Percentiles rank a stretch among this genome's conserved stretches.
Evolutionary conservation across 2,329 filamentous ascomycete species (phyloP).

Genomic region (Pezicula radicicola): DNA sequence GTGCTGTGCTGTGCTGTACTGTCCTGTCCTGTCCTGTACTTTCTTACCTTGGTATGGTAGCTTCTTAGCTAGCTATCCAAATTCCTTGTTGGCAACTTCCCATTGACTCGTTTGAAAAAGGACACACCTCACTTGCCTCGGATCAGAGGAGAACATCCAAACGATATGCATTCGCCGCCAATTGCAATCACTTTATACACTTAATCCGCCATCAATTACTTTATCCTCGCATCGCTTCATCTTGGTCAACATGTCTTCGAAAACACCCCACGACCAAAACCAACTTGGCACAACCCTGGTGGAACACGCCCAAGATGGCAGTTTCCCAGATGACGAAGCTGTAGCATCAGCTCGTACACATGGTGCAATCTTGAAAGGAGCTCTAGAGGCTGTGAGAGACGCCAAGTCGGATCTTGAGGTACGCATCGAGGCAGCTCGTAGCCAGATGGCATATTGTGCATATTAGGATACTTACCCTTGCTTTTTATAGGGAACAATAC

Average conservation of each 20-base stretch:
- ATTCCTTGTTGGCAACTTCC: too few relatives aligned
- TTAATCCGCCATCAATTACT: too few relatives aligned
- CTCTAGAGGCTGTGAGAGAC: conserved; percentile 37
- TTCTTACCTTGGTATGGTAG: too few relatives aligned
- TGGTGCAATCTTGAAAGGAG: conserved; percentile 33
- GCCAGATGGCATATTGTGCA: conserved; percentile 3
- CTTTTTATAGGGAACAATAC: conserved; percentile 53
- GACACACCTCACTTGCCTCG: too few relatives aligned
- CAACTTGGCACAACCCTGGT: conserved; percentile 58
- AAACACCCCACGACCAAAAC: conserved; percentile 4
- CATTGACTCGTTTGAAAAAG: too few relatives aligned
- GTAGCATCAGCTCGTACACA: conserved; percentile 29
- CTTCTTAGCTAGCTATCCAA: too few relatives aligned
- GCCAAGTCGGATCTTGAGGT: conserved; percentile 45
- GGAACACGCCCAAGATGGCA: conserved; percentile 51
- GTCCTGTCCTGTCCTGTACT: too few relatives aligned
- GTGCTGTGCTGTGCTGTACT: too few relatives aligned
- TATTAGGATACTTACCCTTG: not conserved
- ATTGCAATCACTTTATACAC: too few relatives aligned
- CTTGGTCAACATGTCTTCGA: conserved; percentile 19
- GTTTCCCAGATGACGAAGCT: conserved; percentile 44
- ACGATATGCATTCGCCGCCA: too few relatives aligned
- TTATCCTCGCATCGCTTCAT: not conserved
- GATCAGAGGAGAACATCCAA: too few relatives aligned
- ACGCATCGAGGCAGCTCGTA: conserved; percentile 2